Base-by-base conservation (phyloP, 1,284 basidiomycete species). In the Schizopora paradoxa region DNA sequence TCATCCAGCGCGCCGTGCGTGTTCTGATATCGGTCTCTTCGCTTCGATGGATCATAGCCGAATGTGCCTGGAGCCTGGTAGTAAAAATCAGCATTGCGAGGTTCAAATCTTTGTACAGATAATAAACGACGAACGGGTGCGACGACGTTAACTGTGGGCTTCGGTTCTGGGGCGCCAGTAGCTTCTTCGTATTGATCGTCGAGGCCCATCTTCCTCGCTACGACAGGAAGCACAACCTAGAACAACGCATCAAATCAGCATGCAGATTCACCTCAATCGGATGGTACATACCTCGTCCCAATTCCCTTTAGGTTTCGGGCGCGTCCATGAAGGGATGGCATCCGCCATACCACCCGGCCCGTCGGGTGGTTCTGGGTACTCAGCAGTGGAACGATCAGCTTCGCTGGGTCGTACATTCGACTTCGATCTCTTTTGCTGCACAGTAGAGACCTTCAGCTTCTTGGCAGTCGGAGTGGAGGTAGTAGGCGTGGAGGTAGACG, bases 181-280 rank as follows among this genome's bases (percentile, higher is more conserved):
- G 74, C 81, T 43, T 74, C 70, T 51, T 79, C 73, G 55, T 82
- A 86, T 51, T 81, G 73, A 32, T 72, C 76, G 45, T 84, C 77
- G 35, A 89, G 59, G 7, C 87, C 88, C 57, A 82, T 82, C 68
- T 91, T 90, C 51, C 86, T 75, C 13, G 90, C 89, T 4, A 93
- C 85, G 3, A 84, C 86, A 7, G 81, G 81, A 7, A 85, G 62
- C 2, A 84, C 76, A 19, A 84, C 76, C 76, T 75, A 43, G 13
- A 43, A 13, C 48, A 23, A 35, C 13, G 28, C n/a, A 44, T 21
- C 6, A 38, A 37, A 25, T 29, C 13, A 33, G 21, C 23, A 33
- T 22, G 44, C 45, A 25, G 25, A 26, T 18, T 35, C 26, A 16
- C 19, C 7, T 42, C 34, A 38, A 3, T 18, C 39, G 35, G 28